Conservation (phyloP, 2,329 filamentous ascomycete species). For the Trichoderma citrinoviride region DNA sequence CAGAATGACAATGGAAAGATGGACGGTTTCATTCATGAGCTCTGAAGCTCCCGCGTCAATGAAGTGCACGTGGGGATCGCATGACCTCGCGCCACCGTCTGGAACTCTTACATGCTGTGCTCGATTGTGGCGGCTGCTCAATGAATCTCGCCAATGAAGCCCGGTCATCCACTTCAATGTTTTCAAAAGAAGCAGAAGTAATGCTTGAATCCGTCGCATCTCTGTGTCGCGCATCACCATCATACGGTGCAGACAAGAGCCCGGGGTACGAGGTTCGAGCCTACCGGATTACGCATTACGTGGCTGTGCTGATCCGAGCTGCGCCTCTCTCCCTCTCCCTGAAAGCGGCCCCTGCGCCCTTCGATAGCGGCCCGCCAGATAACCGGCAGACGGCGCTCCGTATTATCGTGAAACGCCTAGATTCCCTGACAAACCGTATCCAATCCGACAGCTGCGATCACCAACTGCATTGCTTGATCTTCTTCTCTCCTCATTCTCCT, state of each 20-base stretch:
- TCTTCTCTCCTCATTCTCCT: neutral
- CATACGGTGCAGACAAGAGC: neutral
- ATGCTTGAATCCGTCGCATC: too few relatives aligned
- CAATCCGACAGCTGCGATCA: too few relatives aligned
- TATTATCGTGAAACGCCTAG: conserved; percentile 9
- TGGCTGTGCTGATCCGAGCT: conserved; percentile 15
- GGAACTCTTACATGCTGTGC: neutral
- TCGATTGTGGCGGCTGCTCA: neutral
- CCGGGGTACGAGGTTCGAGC: neutral
- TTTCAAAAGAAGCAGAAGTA: neutral
- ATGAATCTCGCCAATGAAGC: too few relatives aligned
- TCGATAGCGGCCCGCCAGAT: conserved; percentile 12
- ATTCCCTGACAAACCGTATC: neutral
- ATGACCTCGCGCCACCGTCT: neutral
- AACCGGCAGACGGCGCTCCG: conserved; percentile 4
- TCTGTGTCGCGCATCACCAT: too few relatives aligned
- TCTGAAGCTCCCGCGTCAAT: neutral
- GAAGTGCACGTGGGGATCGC: neutral
- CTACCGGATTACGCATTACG: conserved; percentile 11
- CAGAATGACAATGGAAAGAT: neutral
- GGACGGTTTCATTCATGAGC: neutral
- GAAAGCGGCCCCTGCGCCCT: conserved; percentile 3
- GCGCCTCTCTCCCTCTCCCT: conserved; percentile 16
- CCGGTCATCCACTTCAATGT: too few relatives aligned
- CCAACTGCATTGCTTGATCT: neutral